Base-by-base conservation (phyloP, 805 yeast species). In the Saturnispora kantuleensis region DNA sequence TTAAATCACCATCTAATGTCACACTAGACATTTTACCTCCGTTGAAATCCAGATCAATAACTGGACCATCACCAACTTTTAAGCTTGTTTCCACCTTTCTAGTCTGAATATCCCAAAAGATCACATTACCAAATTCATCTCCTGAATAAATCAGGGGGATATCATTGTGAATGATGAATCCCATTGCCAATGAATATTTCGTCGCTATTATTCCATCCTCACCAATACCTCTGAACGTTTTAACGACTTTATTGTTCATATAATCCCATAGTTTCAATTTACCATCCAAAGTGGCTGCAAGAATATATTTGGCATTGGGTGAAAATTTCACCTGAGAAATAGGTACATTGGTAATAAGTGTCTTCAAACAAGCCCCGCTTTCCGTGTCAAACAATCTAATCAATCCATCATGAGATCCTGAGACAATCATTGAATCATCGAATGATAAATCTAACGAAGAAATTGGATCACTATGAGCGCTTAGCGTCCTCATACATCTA, bases 381-480 rank as follows among this genome's bases (percentile, higher is more conserved):
- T 76, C 81, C 15, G 88, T 74, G 59, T 89, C 97, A 68, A 94
- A 90, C 13, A 90, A 66, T 41, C 98, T 69, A 21, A 90, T 82
- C 52, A 87, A 70, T 3, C 98, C 98, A 63, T 90, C 98, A 59
- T 81, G 83, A 13, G 95, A 82, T 0, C 94, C 93, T 50, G 95
- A 82, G 3, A 80, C 83, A 8, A 93, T 76, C 32, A 93, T 76
- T 0, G 95, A 73, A 47, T 89, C 88, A 52, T 84, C 96, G 45
- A 75, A 78, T 2, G 84, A 76, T 39, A 90, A 64, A 54, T 86
- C 81, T 1, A 89, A 67, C 0, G 85, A 72, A 17, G 85, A 77
- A 2, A 93, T 84, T 0, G 97, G 94, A 53, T 87, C 97, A 0
- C 94, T 77, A 63, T 90, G 98, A 0, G 97, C 97, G 34, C 95